These are phyloP conservation scores for Pseudonitzschia multistriata DNA, from an alignment of 108 stramenopile species.

Conservation along the genomic window DNA sequence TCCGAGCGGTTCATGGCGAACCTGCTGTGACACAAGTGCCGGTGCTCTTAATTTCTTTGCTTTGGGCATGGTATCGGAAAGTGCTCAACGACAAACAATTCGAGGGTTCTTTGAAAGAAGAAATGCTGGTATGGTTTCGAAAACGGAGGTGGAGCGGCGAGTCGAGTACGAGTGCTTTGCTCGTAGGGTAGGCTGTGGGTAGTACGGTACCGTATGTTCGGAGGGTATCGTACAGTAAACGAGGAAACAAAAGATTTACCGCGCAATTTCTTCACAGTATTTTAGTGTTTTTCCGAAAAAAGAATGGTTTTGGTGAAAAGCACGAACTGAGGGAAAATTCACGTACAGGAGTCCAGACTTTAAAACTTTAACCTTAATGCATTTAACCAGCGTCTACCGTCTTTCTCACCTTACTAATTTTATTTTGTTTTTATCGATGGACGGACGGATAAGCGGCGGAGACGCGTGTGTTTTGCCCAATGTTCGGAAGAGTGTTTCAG, in stretches of 20 bases:
- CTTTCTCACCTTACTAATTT: not conserved
- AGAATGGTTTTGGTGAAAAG: not conserved
- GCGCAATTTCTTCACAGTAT: no score
- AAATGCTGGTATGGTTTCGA: not conserved
- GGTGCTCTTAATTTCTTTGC: slow-evolving; percentile 50
- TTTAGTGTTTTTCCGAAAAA: not conserved
- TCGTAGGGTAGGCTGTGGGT: no score
- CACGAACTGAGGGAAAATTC: not conserved
- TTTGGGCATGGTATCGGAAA: slow-evolving; percentile 49
- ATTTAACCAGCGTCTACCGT: not conserved
- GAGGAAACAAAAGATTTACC: no score
- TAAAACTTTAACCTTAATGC: not conserved
- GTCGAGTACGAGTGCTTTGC: no score
- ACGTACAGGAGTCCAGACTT: not conserved
- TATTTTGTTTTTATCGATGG: not conserved
- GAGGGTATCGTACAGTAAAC: not conserved
- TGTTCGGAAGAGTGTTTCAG: not conserved
- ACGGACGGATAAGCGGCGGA: not conserved
- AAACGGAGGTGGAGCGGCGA: no score
- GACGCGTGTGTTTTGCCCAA: not conserved
- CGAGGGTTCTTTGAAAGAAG: not conserved
- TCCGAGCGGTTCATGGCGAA: slow-evolving; percentile 80
- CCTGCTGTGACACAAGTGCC: slow-evolving; percentile 38
- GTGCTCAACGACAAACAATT: not conserved
- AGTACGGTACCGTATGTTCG: no score